Base-by-base conservation (phyloP, 148 eudicot genomes). In the Rhododendron simsii region DNA sequence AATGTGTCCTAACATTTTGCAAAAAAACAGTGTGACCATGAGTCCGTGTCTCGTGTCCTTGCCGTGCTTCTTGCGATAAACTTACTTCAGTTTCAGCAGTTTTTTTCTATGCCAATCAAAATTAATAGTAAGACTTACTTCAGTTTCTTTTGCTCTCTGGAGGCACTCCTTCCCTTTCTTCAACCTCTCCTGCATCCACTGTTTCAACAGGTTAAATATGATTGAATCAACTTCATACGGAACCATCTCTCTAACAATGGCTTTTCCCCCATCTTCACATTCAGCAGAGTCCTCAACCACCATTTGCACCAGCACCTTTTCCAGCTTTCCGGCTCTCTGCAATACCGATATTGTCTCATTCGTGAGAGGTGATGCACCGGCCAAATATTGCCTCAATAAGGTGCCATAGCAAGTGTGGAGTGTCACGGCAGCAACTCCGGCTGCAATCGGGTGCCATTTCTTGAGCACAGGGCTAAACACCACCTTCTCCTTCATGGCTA, bases 181-280 rank as follows among this genome's bases (percentile, higher is more conserved):
- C 87, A 94, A 84, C 87, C 88, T 91, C 81, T 97, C 98, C 79
- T 95, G 95, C 73, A 93, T 92, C 98, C 98, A 97, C 53, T 94
- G 90, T 85, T 91, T 91, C 87, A 97, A 71, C 65, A 90, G 90
- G 57, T 87, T 92, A 3, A 89, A 50, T 59, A 95, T 93, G 78
- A 94, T 78, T 6, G 96, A 90, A 84, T 97, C 99, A 80, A 94
- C 95, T 77, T 97, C 98, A 84, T 92, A 97, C 4, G 96, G 98
- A 44, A 91, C 91, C 98, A 97, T 97, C 88, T 97, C 96, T 83
- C 93, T 88, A 82, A 94, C 95, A 69, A 93, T 90, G 1, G 94
- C 73, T 84, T 93, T 97, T 23, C 96, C 98, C 30, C 98, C 98
- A 88, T 95, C 98, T 86, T 95, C 95, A 44, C 98, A 93, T 21